Base-by-base conservation (phyloP, 495 filamentous ascomycete genomes). In the Neurospora sp. region DNA sequence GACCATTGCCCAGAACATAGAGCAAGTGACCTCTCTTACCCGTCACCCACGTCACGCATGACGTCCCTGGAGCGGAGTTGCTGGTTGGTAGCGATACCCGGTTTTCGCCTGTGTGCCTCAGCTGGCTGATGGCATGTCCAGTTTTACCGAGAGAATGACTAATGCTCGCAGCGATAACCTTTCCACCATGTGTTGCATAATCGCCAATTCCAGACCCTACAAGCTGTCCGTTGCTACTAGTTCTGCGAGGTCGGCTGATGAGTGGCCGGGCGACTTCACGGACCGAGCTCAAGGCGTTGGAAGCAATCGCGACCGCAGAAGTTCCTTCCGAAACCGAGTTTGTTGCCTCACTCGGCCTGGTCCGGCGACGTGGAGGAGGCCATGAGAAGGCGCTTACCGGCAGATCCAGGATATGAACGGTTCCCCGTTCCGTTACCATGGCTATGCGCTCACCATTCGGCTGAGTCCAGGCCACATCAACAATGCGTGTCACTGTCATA, bases 371-470 rank as follows among this genome's bases (percentile, higher is more conserved):
- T 71, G 91, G 89, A 59, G 94, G 94, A 40, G 94, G 94, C 95
- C 94, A 98, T 53, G 91, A 89, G 72, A 93, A 94, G 4, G 94
- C 93, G 69, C 88, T 91, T 37, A 89, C 82, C n/a, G 93, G 92
- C 68, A 98, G 83, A 76, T 97, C 92, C 75, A 96, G 90, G 35
- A 97, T 88, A 81, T 99, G 96, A 5, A 97, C 90, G 3, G 96
- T 99, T n/a, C 95, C 93, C 75, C 92, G 91, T 72, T 95, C 91
- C 11, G 95, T 98, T 66, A 97, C 88, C 78, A 99, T 88, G 14
- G 94, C 94, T 14, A 94, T 80, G 73, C 90, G 87, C 76, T 97
- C 93, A 14, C 91, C 93, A 61, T 89, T 89, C 9, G 95, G 94
- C 46, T 88, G 85, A 1, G 90, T 90, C 96, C 96, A 99, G 9